Conservation (phyloP, 2,329 filamentous ascomycete species). For the Pestalotiopsis sp. region DNA sequence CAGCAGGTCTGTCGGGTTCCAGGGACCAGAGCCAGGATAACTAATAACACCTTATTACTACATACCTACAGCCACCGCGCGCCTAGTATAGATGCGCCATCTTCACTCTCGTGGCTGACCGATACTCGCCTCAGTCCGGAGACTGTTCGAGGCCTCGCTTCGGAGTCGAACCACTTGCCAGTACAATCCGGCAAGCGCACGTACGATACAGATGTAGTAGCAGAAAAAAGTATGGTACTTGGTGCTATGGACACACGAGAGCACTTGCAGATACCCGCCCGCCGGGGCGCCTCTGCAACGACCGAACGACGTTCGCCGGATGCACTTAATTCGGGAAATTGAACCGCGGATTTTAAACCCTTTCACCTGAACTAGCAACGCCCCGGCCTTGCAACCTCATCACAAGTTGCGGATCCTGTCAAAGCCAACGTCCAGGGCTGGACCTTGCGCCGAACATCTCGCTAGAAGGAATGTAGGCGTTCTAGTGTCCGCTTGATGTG, state of each 20-base stretch:
- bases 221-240: too few relatives aligned
- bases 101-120: not conserved
- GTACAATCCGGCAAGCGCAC: not conserved
- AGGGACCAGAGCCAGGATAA: not conserved
- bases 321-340: slow-evolving; percentile 3
- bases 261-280: slow-evolving; percentile 7
- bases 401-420: slow-evolving; percentile 10
- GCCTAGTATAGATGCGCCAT: too few relatives aligned
- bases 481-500: slow-evolving; percentile 5
- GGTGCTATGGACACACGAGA: not conserved
- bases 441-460: slow-evolving; percentile 1
- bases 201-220: not conserved
- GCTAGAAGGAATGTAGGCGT: slow-evolving; percentile 5
- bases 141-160: not conserved
- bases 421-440: slow-evolving; percentile 1
- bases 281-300: not conserved
- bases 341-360: slow-evolving; percentile 1
- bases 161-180: not conserved
- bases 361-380: slow-evolving; percentile 2
- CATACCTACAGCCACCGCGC: not conserved
- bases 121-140: not conserved
- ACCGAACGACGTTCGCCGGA: not conserved
- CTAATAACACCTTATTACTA: not conserved
- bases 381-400: slow-evolving; percentile 4
- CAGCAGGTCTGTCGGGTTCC: not conserved